Evolutionary conservation across 805 yeast genomes (phyloP), one percentile per base, ranked within the genome.

Genomic region (Starmera quercuum): DNA sequence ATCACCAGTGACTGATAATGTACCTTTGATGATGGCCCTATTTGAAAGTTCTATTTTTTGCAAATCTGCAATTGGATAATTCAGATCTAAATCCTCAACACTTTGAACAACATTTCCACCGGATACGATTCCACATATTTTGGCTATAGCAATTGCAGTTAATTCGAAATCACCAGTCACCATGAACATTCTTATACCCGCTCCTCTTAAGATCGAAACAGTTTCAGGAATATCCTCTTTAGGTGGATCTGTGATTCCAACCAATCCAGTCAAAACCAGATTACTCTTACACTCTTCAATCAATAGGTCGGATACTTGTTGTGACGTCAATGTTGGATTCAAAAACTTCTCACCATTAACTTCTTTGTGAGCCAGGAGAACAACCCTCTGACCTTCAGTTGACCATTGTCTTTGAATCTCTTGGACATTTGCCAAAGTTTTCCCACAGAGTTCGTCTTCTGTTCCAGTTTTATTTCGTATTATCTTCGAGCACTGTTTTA

Each of bases 81-180:
- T n/a, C 6, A 29, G 27, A 8, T 47, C 42, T 30, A 59, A 40
- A 23, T 45, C 46, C 2, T 39, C 39, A 22, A 42, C 37, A 7
- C 32, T 39, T 37, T 50, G 40, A 16, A 46, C 46, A 4, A 39
- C 26, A 25, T 51, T 49, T 17, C 30, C 30, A 17, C 36, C 24
- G 6, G 26, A 23, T 4, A 62, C 39, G 20, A 64, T 63, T 12
- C 66, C 67, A 47, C 63, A 53, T 36, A 64, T 63, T 24, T 59
- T 58, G 4, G 73, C 74, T 41, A 72, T 71, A 3, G 73, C 62
- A 23, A 65, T 56, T 1, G 72, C 78, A 20, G 77, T 72, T 11
- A 66, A 50, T 42, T 67, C 71, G 40, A 63, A 70, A 47, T 73
- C 79, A 37, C 78, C 78, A n/a, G 71, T 66, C 16, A 65, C 61